Conservation (phyloP, 2,329 filamentous ascomycete species). For the Xylaria sp. region DNA sequence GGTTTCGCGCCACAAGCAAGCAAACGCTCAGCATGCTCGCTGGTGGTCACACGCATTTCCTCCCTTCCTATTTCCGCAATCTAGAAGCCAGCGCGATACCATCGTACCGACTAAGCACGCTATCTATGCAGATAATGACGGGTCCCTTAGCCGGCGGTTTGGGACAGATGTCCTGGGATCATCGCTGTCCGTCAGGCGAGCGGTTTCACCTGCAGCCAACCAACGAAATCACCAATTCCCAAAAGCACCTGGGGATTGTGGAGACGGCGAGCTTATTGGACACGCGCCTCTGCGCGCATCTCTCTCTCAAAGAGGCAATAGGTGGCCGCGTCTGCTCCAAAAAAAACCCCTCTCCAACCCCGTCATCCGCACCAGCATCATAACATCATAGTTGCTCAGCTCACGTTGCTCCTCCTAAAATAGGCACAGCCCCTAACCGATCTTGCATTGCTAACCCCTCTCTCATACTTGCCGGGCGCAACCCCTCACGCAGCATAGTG, state of each 20-base stretch:
- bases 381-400: slow-evolving; percentile 26
- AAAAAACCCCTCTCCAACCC: slow-evolving; percentile 3
- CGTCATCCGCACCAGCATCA: slow-evolving; percentile 12
- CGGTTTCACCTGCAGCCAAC: slow-evolving; percentile 25
- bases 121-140: slow-evolving; percentile 1
- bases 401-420: slow-evolving; percentile 27
- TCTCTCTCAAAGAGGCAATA: slow-evolving; percentile 19
- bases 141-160: slow-evolving; percentile 12
- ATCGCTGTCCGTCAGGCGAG: slow-evolving; percentile 28
- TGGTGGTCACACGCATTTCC: neutral
- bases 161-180: slow-evolving; percentile 20
- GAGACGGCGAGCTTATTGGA: slow-evolving; percentile 11
- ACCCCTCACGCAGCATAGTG: slow-evolving; percentile 13
- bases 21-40: neutral
- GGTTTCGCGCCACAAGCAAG: slow-evolving; percentile 6
- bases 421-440: slow-evolving; percentile 23
- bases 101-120: slow-evolving; percentile 9
- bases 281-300: slow-evolving; percentile 11
- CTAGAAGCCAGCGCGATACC: slow-evolving; percentile 1
- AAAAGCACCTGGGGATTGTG: slow-evolving; percentile 11
- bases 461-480: slow-evolving; percentile 11
- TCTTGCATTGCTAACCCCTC: slow-evolving; percentile 16
- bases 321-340: slow-evolving; percentile 13
- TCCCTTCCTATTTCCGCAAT: neutral
- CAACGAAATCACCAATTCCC: slow-evolving; percentile 15